Base-by-base conservation (phyloP, 768 basidiomycete genomes). In the Suillus plorans region DNA sequence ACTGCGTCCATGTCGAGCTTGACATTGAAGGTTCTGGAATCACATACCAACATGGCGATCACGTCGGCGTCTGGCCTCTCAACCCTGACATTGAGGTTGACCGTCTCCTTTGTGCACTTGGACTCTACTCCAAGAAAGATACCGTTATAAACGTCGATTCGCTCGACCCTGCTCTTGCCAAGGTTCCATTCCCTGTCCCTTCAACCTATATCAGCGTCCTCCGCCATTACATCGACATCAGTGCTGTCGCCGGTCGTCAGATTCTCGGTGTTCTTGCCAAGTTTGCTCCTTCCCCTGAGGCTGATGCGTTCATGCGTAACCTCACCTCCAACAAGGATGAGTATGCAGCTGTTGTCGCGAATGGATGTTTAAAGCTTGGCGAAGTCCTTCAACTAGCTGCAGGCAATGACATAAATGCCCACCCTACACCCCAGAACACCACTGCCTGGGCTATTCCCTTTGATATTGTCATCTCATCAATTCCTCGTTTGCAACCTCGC, bases 11-110 rank as follows among this genome's bases (percentile, higher is more conserved):
- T 73, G 82, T 96, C 72, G 97, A 99, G 74, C 89, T 99, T 71
- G 88, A 89, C 78, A 95, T 92, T 37, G 94, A 96, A 78, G 94
- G 93, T 20, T 95, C 95, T 50, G 96, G 96, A 45, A 93, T 99
- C 72, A 94, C 90, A n/a, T 99, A 99, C 77, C 97, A 99, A 76
- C 95, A 98, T 65, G 97, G 97, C 62, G 97, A 99, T 76, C 97
- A 99, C 73, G 89, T 97, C 68, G 97, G 95, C 65, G 86, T 99
- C 61, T 99, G 97, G 97, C 97, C 97, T 14, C 87, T 89, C 63
- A 99, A 99, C 79, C 86, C 97, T 9, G 94, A 97, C 66, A 75
- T 89, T 55, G 96, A 99, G 72, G 95, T 99, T 52, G 88, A 93
- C 61, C 90, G 96, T 63, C 85, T 97, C 31, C 85, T 99, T 22